These are phyloP conservation scores for Jamesozyma lodderae DNA, from an alignment of 805 yeast genomes.

Conservation along the genomic window DNA sequence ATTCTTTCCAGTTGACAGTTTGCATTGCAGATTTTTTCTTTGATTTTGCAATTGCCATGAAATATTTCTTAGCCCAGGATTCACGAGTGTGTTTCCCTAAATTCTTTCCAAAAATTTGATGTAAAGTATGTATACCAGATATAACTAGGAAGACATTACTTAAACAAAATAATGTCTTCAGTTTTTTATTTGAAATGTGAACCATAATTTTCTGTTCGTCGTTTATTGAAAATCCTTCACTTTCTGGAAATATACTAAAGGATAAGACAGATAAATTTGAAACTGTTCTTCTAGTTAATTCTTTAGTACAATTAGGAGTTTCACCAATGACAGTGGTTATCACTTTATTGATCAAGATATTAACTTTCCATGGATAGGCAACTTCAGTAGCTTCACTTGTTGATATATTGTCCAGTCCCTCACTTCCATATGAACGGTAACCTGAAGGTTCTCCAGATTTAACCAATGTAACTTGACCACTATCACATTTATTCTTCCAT, in stretches of 20 bases:
- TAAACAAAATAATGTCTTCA: slow-evolving; percentile 32
- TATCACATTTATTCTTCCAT: slow-evolving; percentile 16
- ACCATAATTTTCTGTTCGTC: slow-evolving; percentile 20
- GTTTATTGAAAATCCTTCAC: slow-evolving; percentile 11
- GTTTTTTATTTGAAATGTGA: slow-evolving; percentile 19
- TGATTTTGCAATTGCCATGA: slow-evolving; percentile 12
- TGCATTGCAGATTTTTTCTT: slow-evolving; percentile 10
- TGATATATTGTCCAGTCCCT: slow-evolving; percentile 18
- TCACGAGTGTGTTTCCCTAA: slow-evolving; percentile 18
- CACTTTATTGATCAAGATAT: slow-evolving; percentile 15
- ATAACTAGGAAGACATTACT: slow-evolving; percentile 38
- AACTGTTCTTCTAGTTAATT: slow-evolving; percentile 26
- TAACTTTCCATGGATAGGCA: slow-evolving; percentile 23
- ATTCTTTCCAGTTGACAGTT: slow-evolving; percentile 16
- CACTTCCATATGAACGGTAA: slow-evolving; percentile 10
- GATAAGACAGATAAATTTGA: slow-evolving; percentile 25
- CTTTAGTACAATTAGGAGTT: slow-evolving; percentile 21
- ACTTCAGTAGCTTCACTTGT: slow-evolving; percentile 30
- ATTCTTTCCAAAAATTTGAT: slow-evolving; percentile 32
- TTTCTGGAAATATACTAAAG: slow-evolving; percentile 21
- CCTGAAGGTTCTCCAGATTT: slow-evolving; percentile 10
- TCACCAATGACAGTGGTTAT: slow-evolving; percentile 29
- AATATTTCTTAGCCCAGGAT: slow-evolving; percentile 24
- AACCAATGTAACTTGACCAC: slow-evolving; percentile 14
- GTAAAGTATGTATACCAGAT: slow-evolving; percentile 38